Evolutionary conservation across 78 protist species (phyloP), one percentile per base, ranked within the genome.

Genomic region (Tieghemostelium lacteum): DNA sequence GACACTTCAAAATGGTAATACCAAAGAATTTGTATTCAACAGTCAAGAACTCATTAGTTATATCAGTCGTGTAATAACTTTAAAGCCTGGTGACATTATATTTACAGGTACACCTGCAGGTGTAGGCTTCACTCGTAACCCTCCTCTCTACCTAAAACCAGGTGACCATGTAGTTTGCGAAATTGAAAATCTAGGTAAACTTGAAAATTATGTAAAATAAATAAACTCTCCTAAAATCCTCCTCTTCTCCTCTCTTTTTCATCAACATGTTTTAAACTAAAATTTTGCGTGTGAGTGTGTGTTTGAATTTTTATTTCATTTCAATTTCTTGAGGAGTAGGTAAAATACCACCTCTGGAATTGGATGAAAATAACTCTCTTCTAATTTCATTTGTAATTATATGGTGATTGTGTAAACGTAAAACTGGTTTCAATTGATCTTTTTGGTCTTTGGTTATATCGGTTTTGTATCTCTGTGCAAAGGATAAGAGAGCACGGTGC

Each of bases 401-500:
- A n/a, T 83, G 88, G 88, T 98, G 99, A 33, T 16, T 8, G 37
- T 98, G 99, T 52, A 37, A 16, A 58, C 93, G 78, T n/a, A 94
- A 19, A 6, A 96, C 62, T 17, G 71, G n/a, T 55, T 66, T 26
- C 20, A 98, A 58, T 33, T 31, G 60, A 28, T 91, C 92, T 64
- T 73, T 70, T 94, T 98, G 99, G 54, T 96, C 97, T 31, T 58
- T n/a, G 0, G 95, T 58, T 4, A 98, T 62, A 73, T 97, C 96
- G 36, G 70, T 69, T 76, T 96, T 95, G 89, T 94, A 97, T 73
- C 97, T 74, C 83, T 96, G 97, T 20, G 58, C 98, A 40, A 97
- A 96, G 8, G 83, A 63, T 26, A 98, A 92, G 66, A 97, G 85
- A 33, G 94, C 42, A 80, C 86, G 95, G 72, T 96, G 98, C 99